Base-by-base conservation (phyloP, 1,284 basidiomycete genomes). In the Sanghuangporus baumii region DNA sequence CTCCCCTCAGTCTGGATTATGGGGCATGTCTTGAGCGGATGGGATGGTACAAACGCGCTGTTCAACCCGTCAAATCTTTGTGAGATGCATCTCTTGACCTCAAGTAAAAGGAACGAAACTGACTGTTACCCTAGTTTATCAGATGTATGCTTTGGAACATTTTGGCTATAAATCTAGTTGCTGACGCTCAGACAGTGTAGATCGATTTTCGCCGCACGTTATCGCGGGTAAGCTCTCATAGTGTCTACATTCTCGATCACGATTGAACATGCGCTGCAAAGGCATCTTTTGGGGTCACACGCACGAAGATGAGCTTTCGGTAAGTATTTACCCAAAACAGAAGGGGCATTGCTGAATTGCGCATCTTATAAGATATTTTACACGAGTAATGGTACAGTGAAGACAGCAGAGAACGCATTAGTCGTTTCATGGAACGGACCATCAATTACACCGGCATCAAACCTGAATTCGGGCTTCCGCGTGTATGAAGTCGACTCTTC, bases 241-340 rank as follows among this genome's bases (percentile, higher is more conserved):
- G 26, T 37, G 34, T 18, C 14, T 43, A 11, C 5, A 18, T 59
- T 59, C 8, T 37, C 18, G 7, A 18, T 7, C 9, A 9, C 12
- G 20, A 9, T 9, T 9, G 8, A 9, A 14, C 60, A 6, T 38
- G 46, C 36, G 2, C 31, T 59, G 41, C 7, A 6, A 61, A 88
- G 86, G 82, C 65, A 84, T 91, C 47, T 92, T 93, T 76, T 92
- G 81, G 69, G 91, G 91, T 1, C 91, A 93, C 71, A 88, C 88
- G 1, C 91, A 93, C 66, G 89, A 93, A 71, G 91, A 93, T 70
- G 82, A 91, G 72, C 71, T 90, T 61, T 85, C 83, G 20, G 87
- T 87, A 64, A 50, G 81, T 74, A 46, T 12, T 34, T 23, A 26
- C 38, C 26, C 55, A 31, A 36, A 51, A 16, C 31, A 16, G 57